Conservation (phyloP, 768 basidiomycete species). For the Naganishia friedmannii region DNA sequence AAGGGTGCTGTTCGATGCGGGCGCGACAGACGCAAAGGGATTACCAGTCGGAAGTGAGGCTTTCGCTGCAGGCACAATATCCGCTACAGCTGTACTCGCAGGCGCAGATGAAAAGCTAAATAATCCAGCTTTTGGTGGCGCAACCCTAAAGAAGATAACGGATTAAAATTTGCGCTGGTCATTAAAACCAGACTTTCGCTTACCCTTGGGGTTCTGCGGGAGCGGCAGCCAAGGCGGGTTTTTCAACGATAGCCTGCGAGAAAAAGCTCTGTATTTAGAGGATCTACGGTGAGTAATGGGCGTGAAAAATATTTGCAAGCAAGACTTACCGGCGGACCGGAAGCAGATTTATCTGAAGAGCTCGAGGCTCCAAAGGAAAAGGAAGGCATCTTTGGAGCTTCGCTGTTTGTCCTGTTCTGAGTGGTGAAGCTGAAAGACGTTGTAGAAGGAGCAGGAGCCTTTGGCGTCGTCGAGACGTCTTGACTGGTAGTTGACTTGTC, state of each 20-base stretch:
- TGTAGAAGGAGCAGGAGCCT: neutral
- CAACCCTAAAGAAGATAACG: neutral
- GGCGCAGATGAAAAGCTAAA: conserved; percentile 6
- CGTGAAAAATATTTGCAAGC: too few relatives aligned
- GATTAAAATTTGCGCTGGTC: neutral
- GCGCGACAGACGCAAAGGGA: conserved; percentile 5
- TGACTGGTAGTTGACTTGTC: neutral
- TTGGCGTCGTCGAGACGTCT: neutral
- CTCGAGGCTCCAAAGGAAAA: conserved; percentile 9
- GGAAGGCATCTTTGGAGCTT: neutral
- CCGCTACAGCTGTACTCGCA: neutral
- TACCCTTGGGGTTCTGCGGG: conserved; percentile 11
- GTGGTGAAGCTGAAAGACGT: conserved; percentile 11
- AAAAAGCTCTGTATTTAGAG: neutral
- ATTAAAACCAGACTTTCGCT: neutral
- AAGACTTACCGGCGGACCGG: conserved; percentile 17
- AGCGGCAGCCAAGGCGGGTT: neutral
- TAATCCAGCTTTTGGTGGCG: conserved; percentile 17
- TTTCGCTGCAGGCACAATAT: neutral
- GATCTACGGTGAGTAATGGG: neutral
- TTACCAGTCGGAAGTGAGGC: conserved; percentile 7
- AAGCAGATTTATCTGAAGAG: neutral
- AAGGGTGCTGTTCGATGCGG: neutral
- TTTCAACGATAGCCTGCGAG: neutral
- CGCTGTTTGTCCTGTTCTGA: neutral